phyloP scores from a whole-genome alignment of 108 stramenopile species.

The Stephanodiscus minutulus region DNA sequence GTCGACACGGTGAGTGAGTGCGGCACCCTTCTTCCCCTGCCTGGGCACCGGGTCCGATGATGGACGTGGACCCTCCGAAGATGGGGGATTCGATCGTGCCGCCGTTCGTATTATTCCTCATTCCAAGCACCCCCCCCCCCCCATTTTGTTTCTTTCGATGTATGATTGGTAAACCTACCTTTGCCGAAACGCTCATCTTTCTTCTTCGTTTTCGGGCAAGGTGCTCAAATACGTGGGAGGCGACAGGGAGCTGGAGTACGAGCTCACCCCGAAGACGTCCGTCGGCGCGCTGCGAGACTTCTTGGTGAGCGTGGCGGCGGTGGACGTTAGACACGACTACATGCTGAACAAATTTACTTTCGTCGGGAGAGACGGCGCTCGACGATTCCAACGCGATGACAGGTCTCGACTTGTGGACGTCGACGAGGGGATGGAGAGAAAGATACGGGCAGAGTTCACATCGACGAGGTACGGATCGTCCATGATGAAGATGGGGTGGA shows the following conservation, averaged over 20 bases:
- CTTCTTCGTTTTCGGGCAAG: background rate
- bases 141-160: too few species aligned
- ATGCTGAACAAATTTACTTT: slow-evolving; percentile 54
- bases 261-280: slow-evolving; percentile 55
- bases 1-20: slow-evolving; percentile 43
- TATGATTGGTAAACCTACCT: too few species aligned
- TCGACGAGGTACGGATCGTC: slow-evolving; percentile 55
- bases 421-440: slow-evolving; percentile 33
- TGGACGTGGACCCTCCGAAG: too few species aligned
- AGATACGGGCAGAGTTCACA: slow-evolving; percentile 52
- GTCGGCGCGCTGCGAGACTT: slow-evolving; percentile 47
- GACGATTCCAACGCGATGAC: slow-evolving; percentile 28
- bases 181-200: too few species aligned
- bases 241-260: slow-evolving; percentile 46
- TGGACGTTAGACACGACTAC: slow-evolving; percentile 30
- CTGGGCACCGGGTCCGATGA: too few species aligned
- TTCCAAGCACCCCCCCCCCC: too few species aligned
- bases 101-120: background rate
- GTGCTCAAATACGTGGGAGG: slow-evolving; percentile 55
- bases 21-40: too few species aligned
- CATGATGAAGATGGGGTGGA: slow-evolving; percentile 71
- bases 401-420: slow-evolving; percentile 46
- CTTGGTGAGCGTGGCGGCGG: slow-evolving; percentile 37
- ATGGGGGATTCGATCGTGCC: too few species aligned
- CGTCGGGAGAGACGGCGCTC: slow-evolving; percentile 25